phyloP scores from a whole-genome alignment of 2,329 filamentous ascomycete species.

The Dactylonectria estremocensis region DNA sequence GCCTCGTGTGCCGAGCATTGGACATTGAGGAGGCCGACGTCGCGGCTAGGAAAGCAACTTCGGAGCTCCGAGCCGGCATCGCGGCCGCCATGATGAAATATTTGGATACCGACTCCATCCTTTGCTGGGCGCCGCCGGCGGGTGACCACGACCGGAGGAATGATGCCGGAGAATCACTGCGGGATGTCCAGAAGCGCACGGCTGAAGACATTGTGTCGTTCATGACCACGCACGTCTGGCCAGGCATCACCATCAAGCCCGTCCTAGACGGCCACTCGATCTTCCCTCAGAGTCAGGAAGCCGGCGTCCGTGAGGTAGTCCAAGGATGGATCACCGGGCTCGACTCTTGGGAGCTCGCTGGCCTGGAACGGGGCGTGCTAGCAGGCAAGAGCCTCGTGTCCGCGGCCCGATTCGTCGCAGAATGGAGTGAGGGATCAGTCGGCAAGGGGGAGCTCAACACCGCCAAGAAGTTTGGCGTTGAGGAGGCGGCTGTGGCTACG shows the following conservation, averaged over 20 bases:
- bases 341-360: slow-evolving; percentile 86
- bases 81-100: slow-evolving; percentile 83
- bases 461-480: slow-evolving; percentile 77
- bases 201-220: slow-evolving; percentile 81
- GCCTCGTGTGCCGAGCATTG: slow-evolving; percentile 84
- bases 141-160: slow-evolving; percentile 64
- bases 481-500: slow-evolving; percentile 83
- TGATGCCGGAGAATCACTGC: slow-evolving; percentile 71
- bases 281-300: slow-evolving; percentile 80
- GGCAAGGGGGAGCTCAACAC: slow-evolving; percentile 59
- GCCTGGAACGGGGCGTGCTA: slow-evolving; percentile 85
- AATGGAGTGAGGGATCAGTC: slow-evolving; percentile 86
- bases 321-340: slow-evolving; percentile 83
- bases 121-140: slow-evolving; percentile 84
- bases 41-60: slow-evolving; percentile 48
- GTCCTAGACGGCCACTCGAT: slow-evolving; percentile 87
- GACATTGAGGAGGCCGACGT: slow-evolving; percentile 83
- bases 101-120: slow-evolving; percentile 90
- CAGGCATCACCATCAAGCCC: slow-evolving; percentile 82
- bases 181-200: slow-evolving; percentile 79
- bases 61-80: slow-evolving; percentile 75
- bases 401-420: slow-evolving; percentile 82
- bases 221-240: slow-evolving; percentile 84
- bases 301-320: slow-evolving; percentile 83
- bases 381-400: slow-evolving; percentile 90